Conservation (phyloP, 208 protist species). For the Crithidia expoeki region DNA sequence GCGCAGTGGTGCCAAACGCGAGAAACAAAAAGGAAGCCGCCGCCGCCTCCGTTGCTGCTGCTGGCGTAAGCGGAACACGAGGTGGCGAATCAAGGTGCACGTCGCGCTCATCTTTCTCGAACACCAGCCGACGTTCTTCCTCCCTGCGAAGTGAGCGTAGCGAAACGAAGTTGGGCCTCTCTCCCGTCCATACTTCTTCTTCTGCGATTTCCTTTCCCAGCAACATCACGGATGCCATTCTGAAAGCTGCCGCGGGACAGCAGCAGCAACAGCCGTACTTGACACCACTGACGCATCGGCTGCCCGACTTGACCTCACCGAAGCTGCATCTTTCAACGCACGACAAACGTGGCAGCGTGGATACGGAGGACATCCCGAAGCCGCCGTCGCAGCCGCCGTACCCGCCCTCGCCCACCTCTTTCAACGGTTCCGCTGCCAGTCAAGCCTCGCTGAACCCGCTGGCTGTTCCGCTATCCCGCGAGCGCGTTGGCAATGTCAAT, state of each 20-base stretch:
- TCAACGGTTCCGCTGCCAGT: slow-evolving; percentile 3
- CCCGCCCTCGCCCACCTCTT: slow-evolving; percentile 9
- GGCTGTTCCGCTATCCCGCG: not conserved
- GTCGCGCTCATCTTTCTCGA: slow-evolving; percentile 7
- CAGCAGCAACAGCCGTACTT: slow-evolving; percentile 4
- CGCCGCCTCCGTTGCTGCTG: not conserved
- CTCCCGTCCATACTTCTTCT: not conserved
- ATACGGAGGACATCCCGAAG: slow-evolving; percentile 14
- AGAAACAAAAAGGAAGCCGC: not conserved
- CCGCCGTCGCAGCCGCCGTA: slow-evolving; percentile 5
- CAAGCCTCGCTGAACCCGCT: slow-evolving; percentile 19
- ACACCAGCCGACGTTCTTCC: slow-evolving; percentile 9
- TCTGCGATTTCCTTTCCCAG: not conserved
- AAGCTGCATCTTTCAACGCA: slow-evolving; percentile 11
- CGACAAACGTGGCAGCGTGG: slow-evolving; percentile 1
- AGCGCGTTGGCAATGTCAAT: not conserved
- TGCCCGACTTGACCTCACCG: slow-evolving; percentile 21
- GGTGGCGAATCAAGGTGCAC: slow-evolving; percentile 4
- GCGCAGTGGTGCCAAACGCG: not conserved
- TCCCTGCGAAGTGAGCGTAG: slow-evolving; percentile 9
- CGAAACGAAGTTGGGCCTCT: not conserved
- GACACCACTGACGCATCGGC: slow-evolving; percentile 13
- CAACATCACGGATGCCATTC: not conserved
- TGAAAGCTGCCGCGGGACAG: not conserved
- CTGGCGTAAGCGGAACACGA: not conserved